Conservation (phyloP, 805 yeast genomes). For the Wickerhamomyces sydowiorum region DNA sequence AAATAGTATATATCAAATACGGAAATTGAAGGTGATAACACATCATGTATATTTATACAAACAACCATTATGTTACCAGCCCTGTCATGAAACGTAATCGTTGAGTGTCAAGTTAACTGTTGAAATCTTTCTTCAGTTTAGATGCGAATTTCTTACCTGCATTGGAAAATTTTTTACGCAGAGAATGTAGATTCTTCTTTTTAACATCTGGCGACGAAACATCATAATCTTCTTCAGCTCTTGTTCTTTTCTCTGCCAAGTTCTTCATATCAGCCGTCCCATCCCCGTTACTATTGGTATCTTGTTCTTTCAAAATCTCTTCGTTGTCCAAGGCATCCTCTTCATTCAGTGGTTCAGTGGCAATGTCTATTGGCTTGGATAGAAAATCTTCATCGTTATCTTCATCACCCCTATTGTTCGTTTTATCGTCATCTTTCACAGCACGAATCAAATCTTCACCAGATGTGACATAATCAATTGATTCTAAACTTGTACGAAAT, state of each 20-base stretch:
- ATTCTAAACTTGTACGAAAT: neutral
- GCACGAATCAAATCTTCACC: constrained; percentile 1
- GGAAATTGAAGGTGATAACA: neutral
- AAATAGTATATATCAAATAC: neutral
- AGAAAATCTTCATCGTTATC: constrained; percentile 5
- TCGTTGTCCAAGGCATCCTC: constrained; percentile 5
- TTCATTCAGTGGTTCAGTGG: constrained; percentile 16
- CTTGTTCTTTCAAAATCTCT: constrained; percentile 1
- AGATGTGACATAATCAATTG: neutral
- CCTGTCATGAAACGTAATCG: no score
- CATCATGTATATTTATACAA: neutral
- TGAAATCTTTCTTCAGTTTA: constrained; percentile 11
- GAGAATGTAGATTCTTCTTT: constrained; percentile 1
- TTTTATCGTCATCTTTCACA: neutral
- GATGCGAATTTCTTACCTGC: constrained; percentile 24
- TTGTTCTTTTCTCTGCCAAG: neutral
- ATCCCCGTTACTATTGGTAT: constrained; percentile 2
- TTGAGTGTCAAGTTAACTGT: no score
- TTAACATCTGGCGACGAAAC: neutral
- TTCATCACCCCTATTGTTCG: neutral
- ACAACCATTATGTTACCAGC: no score
- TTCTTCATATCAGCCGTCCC: no score
- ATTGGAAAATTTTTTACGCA: constrained; percentile 14
- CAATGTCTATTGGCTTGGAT: constrained; percentile 4
- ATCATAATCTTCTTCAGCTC: constrained; percentile 1